phyloP scores from a whole-genome alignment of 1,284 basidiomycete species.

The Chalciporus sp. region DNA sequence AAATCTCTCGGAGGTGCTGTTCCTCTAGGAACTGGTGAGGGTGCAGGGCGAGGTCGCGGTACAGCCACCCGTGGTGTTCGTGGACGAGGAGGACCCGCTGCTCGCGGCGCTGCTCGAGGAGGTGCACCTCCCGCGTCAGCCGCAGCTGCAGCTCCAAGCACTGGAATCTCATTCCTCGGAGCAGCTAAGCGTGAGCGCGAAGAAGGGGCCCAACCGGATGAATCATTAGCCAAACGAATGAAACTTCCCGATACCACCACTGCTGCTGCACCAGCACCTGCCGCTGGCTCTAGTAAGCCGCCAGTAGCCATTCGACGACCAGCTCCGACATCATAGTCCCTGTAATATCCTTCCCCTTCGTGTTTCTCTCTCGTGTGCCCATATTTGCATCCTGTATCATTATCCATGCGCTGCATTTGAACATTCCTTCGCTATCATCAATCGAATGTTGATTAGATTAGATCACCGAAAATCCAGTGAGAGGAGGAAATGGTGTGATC shows the following conservation, averaged over 20 bases:
- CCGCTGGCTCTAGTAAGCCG: slow-evolving; percentile 27
- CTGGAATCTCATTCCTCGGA: slow-evolving; percentile 61
- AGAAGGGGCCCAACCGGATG: slow-evolving; percentile 50
- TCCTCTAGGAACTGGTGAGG: slow-evolving; percentile 18
- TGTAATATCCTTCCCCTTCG: background rate
- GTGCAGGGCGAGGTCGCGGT: slow-evolving; percentile 34
- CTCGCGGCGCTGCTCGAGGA: slow-evolving; percentile 47
- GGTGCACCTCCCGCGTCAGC: slow-evolving; percentile 32
- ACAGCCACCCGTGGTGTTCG: slow-evolving; percentile 37
- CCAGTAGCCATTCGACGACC: slow-evolving; percentile 39
- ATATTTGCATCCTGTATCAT: slow-evolving; percentile 25
- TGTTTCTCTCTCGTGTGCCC: background rate
- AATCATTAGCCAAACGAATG: slow-evolving; percentile 69
- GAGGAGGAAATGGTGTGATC: no score
- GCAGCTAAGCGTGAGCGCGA: slow-evolving; percentile 74
- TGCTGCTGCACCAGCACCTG: background rate
- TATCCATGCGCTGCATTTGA: slow-evolving; percentile 15
- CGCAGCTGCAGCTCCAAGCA: slow-evolving; percentile 18
- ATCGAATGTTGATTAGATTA: no score
- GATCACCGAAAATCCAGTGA: no score
- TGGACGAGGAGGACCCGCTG: slow-evolving; percentile 36
- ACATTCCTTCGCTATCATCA: background rate
- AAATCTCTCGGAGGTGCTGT: slow-evolving; percentile 32
- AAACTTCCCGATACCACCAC: slow-evolving; percentile 48
- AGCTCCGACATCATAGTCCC: slow-evolving; percentile 18